These are phyloP conservation scores for Tylopilus cervinicoccineus DNA, from an alignment of 768 basidiomycete genomes.

Conservation along the genomic window DNA sequence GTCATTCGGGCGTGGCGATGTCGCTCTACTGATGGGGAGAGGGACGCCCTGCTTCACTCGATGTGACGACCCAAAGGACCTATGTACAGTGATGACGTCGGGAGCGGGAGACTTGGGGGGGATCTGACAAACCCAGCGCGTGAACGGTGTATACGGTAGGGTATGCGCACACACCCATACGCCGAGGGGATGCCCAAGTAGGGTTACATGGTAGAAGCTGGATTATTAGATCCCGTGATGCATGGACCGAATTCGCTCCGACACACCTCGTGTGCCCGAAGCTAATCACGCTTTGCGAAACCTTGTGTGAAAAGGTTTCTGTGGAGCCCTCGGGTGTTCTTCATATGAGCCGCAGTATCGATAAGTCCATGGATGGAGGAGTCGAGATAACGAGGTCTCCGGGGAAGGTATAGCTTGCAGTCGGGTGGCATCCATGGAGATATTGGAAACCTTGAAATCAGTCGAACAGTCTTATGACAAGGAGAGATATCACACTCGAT, in stretches of 20 bases:
- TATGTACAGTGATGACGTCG: too few species aligned
- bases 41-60: too few species aligned
- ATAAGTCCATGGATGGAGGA: background rate
- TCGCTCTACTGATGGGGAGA: background rate
- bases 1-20: background rate
- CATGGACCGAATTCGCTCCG: constrained; percentile 1
- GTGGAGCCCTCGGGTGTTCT: constrained; percentile 9
- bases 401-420: background rate
- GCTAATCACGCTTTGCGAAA: constrained; percentile 11
- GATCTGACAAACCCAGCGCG: background rate
- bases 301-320: constrained; percentile 15
- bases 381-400: constrained; percentile 6
- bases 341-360: constrained; percentile 12
- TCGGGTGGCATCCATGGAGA: background rate
- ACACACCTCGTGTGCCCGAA: constrained; percentile 15
- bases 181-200: constrained; percentile 9
- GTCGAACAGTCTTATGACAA: background rate
- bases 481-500: background rate
- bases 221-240: constrained; percentile 7
- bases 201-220: constrained; percentile 3
- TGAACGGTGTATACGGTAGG: constrained; percentile 6
- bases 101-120: constrained; percentile 1
- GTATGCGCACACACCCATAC: constrained; percentile 8
- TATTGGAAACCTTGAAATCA: background rate
- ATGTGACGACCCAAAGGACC: too few species aligned